phyloP scores from a whole-genome alignment of 169 alveolate species.

The Plasmodium coatneyi region DNA sequence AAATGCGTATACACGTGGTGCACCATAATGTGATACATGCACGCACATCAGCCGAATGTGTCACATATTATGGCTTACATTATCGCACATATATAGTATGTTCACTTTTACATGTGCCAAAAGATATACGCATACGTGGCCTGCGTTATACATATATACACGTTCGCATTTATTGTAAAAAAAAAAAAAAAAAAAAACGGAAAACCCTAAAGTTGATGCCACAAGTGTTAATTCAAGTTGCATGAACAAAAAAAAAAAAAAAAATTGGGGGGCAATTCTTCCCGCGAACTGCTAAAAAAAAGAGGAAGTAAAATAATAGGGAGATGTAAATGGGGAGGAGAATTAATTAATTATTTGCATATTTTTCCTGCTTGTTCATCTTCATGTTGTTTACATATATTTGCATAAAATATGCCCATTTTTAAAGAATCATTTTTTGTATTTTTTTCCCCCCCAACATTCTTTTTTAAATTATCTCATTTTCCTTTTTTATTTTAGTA shows the following conservation, averaged over 20 bases:
- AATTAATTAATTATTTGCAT: not conserved
- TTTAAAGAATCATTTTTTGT: not conserved
- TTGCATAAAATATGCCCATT: not conserved
- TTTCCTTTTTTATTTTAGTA: not conserved
- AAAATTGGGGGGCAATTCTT: not conserved
- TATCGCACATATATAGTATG: not conserved
- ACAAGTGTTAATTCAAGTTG: not conserved
- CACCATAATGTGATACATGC: not conserved
- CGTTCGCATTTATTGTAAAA: not conserved
- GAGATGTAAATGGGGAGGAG: not conserved
- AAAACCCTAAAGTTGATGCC: not conserved
- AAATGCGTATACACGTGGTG: not conserved
- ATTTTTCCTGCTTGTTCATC: not conserved
- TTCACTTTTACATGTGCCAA: not conserved
- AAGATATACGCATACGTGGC: not conserved
- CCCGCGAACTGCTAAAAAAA: not conserved
- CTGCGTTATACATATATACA: not conserved
- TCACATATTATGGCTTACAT: not conserved
- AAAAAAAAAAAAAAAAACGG: not conserved
- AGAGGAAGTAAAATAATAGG: not conserved
- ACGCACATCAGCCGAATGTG: not conserved
- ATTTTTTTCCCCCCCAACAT: not conserved
- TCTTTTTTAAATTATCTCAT: not conserved
- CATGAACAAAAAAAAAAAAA: not conserved
- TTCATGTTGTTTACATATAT: not conserved